These are phyloP conservation scores for Bonia amplexicaulis DNA, from an alignment of 176 grass and related monocot species.

Conservation along the genomic window DNA sequence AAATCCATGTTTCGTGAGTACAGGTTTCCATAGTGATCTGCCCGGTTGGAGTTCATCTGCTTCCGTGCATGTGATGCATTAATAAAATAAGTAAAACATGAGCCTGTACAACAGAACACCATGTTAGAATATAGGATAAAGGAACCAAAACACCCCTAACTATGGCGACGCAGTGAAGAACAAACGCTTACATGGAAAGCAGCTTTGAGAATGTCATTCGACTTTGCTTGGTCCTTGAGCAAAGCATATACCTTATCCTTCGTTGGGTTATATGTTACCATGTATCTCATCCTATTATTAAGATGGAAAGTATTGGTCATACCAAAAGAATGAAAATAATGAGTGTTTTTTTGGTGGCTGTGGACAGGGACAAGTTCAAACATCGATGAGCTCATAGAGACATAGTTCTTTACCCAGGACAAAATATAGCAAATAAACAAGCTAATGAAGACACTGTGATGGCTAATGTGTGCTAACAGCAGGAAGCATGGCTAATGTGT, in stretches of 20 bases:
- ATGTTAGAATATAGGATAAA: conserved; percentile 8
- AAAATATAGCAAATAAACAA: too few species aligned
- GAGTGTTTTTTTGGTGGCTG: not conserved
- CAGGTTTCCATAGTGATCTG: not conserved
- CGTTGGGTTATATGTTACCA: conserved; percentile 88
- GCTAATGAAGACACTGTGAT: too few species aligned
- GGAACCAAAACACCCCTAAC: not conserved
- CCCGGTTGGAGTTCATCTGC: conserved; percentile 19
- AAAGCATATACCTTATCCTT: conserved; percentile 99
- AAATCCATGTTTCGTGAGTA: conserved; percentile 58
- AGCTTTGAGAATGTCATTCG: not conserved
- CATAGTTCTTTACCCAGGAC: too few species aligned
- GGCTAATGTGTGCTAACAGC: too few species aligned
- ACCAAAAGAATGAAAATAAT: not conserved
- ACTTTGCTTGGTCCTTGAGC: conserved; percentile 98
- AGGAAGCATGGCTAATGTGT: too few species aligned
- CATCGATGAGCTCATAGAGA: too few species aligned
- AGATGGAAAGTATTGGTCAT: conserved; percentile 17
- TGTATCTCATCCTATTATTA: conserved; percentile 84
- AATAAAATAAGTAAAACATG: conserved; percentile 86
- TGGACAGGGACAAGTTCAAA: not conserved
- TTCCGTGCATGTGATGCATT: conserved; percentile 64
- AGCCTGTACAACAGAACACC: conserved; percentile 42
- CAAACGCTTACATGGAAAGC: too few species aligned
- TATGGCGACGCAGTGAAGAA: not conserved